A percentile compares a stretch with the other conserved stretches of the same genome.
These are phyloP conservation scores for Saccharum hybrid DNA, from an alignment of 202 grass and related monocot species.

Conservation along the genomic window DNA sequence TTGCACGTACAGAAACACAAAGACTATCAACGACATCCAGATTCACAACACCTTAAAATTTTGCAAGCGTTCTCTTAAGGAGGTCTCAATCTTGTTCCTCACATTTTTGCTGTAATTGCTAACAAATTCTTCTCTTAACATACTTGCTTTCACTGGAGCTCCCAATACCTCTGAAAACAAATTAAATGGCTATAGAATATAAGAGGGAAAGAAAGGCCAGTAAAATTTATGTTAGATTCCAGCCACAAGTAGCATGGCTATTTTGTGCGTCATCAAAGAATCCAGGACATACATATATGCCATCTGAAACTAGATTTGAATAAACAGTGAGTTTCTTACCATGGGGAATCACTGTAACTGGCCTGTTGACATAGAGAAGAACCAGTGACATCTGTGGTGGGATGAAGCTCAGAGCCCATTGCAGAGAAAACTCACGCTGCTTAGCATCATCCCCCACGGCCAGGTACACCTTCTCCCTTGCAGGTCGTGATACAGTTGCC, in stretches of 20 bases:
- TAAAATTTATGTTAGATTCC: neutral
- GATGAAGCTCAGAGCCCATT: slow-evolving; percentile 33
- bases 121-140: slow-evolving; percentile 18
- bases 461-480: slow-evolving; percentile 6
- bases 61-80: neutral
- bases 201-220: neutral
- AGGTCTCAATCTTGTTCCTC: slow-evolving; percentile 19
- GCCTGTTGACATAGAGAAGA: slow-evolving; percentile 31
- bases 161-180: slow-evolving; percentile 32
- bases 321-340: slow-evolving; percentile 16
- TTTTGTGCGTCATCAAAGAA: slow-evolving; percentile 18
- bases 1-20: neutral
- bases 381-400: slow-evolving; percentile 7
- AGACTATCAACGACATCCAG: neutral
- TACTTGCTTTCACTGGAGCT: neutral
- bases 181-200: slow-evolving; percentile 22
- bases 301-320: slow-evolving; percentile 12
- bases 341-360: slow-evolving; percentile 8
- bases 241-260: neutral
- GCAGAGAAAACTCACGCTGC: neutral
- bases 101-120: neutral
- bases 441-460: neutral
- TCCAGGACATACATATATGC: neutral
- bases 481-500: neutral
- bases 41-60: slow-evolving; percentile 1